Percentiles rank a stretch among this genome's conserved stretches.
Evolutionary conservation across 192 early-diverging fungal genomes (phyloP).

Genomic region (Coemansia sp.): DNA sequence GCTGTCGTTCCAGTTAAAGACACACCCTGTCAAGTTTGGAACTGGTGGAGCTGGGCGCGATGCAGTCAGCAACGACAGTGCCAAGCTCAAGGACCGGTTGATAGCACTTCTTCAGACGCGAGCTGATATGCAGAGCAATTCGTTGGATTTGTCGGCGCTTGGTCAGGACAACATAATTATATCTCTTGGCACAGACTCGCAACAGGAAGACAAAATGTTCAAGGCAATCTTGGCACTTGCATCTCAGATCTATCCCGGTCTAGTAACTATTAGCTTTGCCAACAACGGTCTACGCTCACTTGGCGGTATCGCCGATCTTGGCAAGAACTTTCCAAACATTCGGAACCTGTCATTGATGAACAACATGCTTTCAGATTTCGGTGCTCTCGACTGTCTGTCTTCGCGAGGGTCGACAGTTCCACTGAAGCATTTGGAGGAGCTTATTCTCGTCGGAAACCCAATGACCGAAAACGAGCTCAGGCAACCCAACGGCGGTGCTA

Average conservation of each 20-base stretch:
- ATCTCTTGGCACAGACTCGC: constrained; percentile 34
- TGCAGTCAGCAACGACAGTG: constrained; percentile 21
- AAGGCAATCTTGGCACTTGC: constrained; percentile 44
- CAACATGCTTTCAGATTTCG: constrained; percentile 35
- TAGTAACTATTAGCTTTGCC: constrained; percentile 37
- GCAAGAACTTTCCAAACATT: constrained; percentile 33
- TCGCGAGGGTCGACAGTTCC: constrained; percentile 40
- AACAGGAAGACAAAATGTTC: constrained; percentile 42
- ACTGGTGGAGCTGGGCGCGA: constrained; percentile 13
- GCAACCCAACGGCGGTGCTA: constrained; percentile 24
- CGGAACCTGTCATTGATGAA: constrained; percentile 45
- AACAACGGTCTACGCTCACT: constrained; percentile 41
- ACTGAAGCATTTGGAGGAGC: constrained; percentile 25
- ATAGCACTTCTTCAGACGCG: constrained; percentile 42
- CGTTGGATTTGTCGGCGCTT: constrained; percentile 43
- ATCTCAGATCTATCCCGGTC: constrained; percentile 31
- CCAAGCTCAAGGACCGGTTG: constrained; percentile 30
- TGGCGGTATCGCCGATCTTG: constrained; percentile 35
- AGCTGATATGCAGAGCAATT: constrained; percentile 33
- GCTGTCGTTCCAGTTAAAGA: constrained; percentile 39
- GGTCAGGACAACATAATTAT: constrained; percentile 34
- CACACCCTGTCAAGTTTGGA: constrained; percentile 39
- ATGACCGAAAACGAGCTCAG: constrained; percentile 24
- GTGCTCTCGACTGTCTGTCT: constrained; percentile 42
- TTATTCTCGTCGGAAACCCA: constrained; percentile 41